These are phyloP conservation scores for Myxozyma melibiosi DNA, from an alignment of 805 yeast genomes.

Conservation along the genomic window DNA sequence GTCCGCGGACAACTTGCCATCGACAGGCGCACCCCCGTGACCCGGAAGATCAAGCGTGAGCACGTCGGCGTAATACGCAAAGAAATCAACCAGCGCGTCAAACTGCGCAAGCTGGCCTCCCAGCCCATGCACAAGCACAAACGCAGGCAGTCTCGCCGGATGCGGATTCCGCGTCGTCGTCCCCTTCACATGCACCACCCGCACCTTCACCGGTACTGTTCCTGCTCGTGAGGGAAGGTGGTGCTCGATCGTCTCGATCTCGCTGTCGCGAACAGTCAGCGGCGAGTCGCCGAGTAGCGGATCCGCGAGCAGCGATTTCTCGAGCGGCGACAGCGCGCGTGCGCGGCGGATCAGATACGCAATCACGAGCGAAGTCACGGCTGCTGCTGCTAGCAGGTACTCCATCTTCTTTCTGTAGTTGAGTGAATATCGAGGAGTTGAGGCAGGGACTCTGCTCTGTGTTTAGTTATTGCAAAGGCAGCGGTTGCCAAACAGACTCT, in stretches of 20 bases:
- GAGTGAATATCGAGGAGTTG: background rate
- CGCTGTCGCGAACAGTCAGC: slow-evolving; percentile 22
- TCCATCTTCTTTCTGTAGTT: background rate
- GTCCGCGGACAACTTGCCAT: slow-evolving; percentile 37
- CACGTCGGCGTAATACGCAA: slow-evolving; percentile 64
- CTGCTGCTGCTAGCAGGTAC: background rate
- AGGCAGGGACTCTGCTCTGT: background rate
- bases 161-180: slow-evolving; percentile 23
- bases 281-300: slow-evolving; percentile 29
- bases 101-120: slow-evolving; percentile 91
- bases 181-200: slow-evolving; percentile 17
- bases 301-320: slow-evolving; percentile 17
- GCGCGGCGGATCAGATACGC: slow-evolving; percentile 9
- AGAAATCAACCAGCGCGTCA: slow-evolving; percentile 65
- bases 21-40: slow-evolving; percentile 56
- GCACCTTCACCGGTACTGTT: slow-evolving; percentile 3
- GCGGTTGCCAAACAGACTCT: no score
- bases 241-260: background rate
- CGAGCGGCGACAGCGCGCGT: slow-evolving; percentile 15
- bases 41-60: slow-evolving; percentile 85
- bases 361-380: background rate
- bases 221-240: background rate
- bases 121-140: slow-evolving; percentile 78
- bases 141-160: slow-evolving; percentile 51
- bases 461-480: background rate